A percentile compares a stretch with the other conserved stretches of the same genome.
phyloP scores from a whole-genome alignment of 768 basidiomycete species.

The Collybia sordida region DNA sequence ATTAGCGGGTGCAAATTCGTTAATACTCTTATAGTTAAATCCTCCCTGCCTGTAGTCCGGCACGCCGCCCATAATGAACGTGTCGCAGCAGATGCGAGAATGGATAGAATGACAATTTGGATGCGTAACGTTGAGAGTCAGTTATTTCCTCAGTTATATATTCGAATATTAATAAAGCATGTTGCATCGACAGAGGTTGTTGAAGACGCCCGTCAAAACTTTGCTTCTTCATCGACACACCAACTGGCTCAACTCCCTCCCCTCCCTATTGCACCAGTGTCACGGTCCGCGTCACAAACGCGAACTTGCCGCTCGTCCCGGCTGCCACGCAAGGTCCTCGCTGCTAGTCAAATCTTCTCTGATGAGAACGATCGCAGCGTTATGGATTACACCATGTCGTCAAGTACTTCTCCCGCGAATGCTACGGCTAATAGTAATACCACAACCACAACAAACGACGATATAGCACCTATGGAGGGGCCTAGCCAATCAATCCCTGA shows the following conservation, averaged over 20 bases:
- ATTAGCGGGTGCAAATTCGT: not conserved
- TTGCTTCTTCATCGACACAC: conserved; percentile 53
- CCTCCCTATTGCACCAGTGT: conserved; percentile 59
- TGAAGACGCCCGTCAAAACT: conserved; percentile 76
- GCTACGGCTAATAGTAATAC: conserved; percentile 22
- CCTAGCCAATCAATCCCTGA: conserved; percentile 31
- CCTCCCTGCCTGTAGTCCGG: conserved; percentile 52
- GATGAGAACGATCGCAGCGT: conserved; percentile 41
- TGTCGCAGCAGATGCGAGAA: conserved; percentile 50
- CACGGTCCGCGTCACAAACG: conserved; percentile 45
- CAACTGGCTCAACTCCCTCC: conserved; percentile 52
- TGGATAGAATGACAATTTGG: conserved; percentile 79
- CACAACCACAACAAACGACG: conserved; percentile 21
- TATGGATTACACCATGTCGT: conserved; percentile 29
- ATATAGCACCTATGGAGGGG: conserved; percentile 17
- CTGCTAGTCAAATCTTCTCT: conserved; percentile 71
- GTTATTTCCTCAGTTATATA: conserved; percentile 25
- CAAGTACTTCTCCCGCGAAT: conserved; percentile 25
- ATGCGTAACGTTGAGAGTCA: conserved; percentile 81
- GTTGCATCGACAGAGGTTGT: conserved; percentile 60
- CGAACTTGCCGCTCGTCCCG: conserved; percentile 48
- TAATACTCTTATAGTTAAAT: conserved; percentile 34
- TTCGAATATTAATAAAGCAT: conserved; percentile 6
- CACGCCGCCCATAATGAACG: conserved; percentile 54
- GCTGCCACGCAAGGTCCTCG: conserved; percentile 59